Base-by-base conservation (phyloP, 2,329 filamentous ascomycete species). In the Diaporthe destruens region DNA sequence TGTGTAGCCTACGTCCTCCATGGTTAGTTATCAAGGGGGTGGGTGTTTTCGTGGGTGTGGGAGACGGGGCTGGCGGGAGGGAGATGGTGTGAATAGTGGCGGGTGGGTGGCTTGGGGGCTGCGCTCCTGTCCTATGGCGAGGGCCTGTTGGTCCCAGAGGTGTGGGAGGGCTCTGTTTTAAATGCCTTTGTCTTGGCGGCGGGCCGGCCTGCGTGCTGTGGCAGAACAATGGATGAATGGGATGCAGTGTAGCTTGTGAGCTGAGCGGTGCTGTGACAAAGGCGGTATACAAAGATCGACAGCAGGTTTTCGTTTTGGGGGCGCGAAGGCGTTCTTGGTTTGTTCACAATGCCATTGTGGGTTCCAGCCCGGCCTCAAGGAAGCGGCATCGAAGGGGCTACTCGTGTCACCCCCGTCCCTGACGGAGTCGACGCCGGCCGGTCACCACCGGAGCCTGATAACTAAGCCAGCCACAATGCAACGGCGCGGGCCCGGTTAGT, bases 251-350 rank as follows among this genome's bases (percentile, higher is more conserved):
- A 36, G 11, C 12, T 6, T 8, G 0, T 20, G 32, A 16, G 32
- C 61, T 20, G n/a, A 53, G 23, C 14, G n/a, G 7, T 66, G 59
- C 20, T 11, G 23, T 66, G 47, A 53, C 61, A 53, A 39, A 66
- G 61, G 3, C 18, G 20, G 12, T 2, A 16, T 4, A 66, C 61
- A 66, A 66, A 66, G 61, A 34, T 5, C 32, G 36, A 2, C 5
- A 14, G 18, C 2, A 20, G 18, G 12, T 11, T n/a, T 3, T 51
- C 14, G 18, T 39, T 25, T 42, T 3, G 5, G 5, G 39, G 39
- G 3, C 7, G 6, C 1, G 56, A 14, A n/a, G 29, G 25, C 53
- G 32, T 1, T 1, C 23, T 53, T 66, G 32, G 32, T 39, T 39
- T 51, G 7, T 5, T 7, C 47, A 18, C n/a, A 53, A 53, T 11